phyloP scores from a whole-genome alignment of 1,284 basidiomycete genomes.

The Ganoderma boninense region DNA sequence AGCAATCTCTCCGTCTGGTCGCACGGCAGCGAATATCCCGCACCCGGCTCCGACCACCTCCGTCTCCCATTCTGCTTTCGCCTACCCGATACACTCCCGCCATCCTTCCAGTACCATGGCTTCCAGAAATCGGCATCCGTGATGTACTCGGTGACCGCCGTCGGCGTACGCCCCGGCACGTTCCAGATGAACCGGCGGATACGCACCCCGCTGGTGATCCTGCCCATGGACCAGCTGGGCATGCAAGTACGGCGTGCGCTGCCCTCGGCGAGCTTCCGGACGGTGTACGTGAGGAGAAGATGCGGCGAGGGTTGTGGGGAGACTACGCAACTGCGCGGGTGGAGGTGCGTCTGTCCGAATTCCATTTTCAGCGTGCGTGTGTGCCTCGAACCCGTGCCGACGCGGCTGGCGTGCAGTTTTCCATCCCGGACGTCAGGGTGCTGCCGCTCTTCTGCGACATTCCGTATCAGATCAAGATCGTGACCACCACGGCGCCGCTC shows the following conservation, averaged over 20 bases:
- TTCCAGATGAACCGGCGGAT: slow-evolving; percentile 29
- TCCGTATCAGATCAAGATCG: slow-evolving; percentile 21
- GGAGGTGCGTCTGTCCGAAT: slow-evolving; percentile 17
- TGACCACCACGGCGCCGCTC: slow-evolving; percentile 20
- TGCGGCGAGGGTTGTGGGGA: slow-evolving; percentile 35
- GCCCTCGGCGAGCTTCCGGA: slow-evolving; percentile 16
- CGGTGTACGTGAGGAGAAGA: slow-evolving; percentile 19
- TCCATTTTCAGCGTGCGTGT: neutral
- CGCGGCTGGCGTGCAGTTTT: slow-evolving; percentile 18
- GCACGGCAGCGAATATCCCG: slow-evolving; percentile 31
- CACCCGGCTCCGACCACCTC: slow-evolving; percentile 32
- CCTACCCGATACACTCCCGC: slow-evolving; percentile 32
- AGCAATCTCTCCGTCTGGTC: slow-evolving; percentile 32
- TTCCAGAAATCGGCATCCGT: slow-evolving; percentile 16
- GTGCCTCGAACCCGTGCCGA: neutral
- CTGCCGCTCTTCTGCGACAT: slow-evolving; percentile 23
- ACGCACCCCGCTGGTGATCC: slow-evolving; percentile 28
- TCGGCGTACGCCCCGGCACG: slow-evolving; percentile 30
- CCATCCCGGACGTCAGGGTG: slow-evolving; percentile 22
- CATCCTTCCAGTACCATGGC: slow-evolving; percentile 32
- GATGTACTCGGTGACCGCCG: slow-evolving; percentile 30
- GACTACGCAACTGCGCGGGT: slow-evolving; percentile 31
- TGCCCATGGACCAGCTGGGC: slow-evolving; percentile 29
- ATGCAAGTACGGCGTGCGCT: slow-evolving; percentile 10
- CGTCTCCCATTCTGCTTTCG: slow-evolving; percentile 34